A percentile compares a stretch with the other conserved stretches of the same genome.
phyloP scores from a whole-genome alignment of 306 rosid species.

The Pterocarpus santalinus region DNA sequence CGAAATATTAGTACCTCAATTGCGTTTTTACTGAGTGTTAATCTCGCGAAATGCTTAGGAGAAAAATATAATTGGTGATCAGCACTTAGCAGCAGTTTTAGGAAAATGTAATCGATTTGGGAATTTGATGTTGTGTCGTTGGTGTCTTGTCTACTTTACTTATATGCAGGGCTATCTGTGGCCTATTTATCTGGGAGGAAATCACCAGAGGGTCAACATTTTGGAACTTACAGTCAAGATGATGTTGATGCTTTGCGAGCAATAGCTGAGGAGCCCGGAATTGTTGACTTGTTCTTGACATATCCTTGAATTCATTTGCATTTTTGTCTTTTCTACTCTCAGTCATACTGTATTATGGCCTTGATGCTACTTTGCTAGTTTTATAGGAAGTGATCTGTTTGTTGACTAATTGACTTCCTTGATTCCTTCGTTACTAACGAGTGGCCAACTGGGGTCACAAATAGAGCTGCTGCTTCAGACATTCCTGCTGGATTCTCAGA shows the following conservation, averaged over 20 bases:
- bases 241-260: constrained; percentile 92
- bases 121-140: not conserved
- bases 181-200: constrained; percentile 85
- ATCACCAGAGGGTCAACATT: constrained; percentile 66
- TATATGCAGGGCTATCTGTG: constrained; percentile 70
- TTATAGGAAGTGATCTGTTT: constrained; percentile 37
- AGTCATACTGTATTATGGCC: constrained; percentile 12
- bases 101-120: not conserved
- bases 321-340: not conserved
- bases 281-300: constrained; percentile 84
- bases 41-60: too few relatives aligned
- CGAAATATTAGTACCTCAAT: not conserved
- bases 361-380: constrained; percentile 22
- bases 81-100: not conserved
- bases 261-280: constrained; percentile 90
- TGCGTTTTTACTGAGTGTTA: not conserved
- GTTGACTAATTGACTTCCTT: constrained; percentile 70
- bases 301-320: constrained; percentile 68
- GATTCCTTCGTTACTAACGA: constrained; percentile 74
- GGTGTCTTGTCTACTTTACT: constrained; percentile 35
- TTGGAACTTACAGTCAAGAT: constrained; percentile 82
- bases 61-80: too few relatives aligned
- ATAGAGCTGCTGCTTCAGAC: constrained; percentile 63
- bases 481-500: constrained; percentile 75
- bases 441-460: constrained; percentile 87